Conservation (phyloP, 2,329 filamentous ascomycete species). For the Bipolaris cookei region DNA sequence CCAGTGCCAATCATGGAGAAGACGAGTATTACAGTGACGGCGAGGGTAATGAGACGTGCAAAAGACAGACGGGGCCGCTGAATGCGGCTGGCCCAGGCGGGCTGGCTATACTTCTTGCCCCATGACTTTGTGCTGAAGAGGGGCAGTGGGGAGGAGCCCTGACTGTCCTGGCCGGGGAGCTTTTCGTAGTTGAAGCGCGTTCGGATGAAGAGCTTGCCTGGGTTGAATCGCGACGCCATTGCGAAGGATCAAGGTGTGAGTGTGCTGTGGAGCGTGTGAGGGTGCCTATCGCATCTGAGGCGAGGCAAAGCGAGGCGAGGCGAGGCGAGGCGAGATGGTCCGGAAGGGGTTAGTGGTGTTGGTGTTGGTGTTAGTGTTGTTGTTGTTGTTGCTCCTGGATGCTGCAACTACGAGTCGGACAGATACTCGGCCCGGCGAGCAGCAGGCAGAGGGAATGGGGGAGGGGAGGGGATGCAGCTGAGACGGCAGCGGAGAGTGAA, state of each 20-base stretch:
- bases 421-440: constrained; percentile 23
- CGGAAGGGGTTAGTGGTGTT: constrained; percentile 7
- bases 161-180: constrained; percentile 52
- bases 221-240: constrained; percentile 52
- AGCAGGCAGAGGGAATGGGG: constrained; percentile 10
- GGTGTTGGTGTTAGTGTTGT: neutral
- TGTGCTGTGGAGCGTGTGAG: constrained; percentile 23
- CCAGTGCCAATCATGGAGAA: constrained; percentile 52
- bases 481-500: constrained; percentile 29
- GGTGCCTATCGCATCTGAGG: constrained; percentile 44
- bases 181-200: constrained; percentile 56
- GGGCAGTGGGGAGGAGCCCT: constrained; percentile 49
- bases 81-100: constrained; percentile 49
- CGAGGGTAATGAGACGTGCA: constrained; percentile 51
- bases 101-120: constrained; percentile 42
- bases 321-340: neutral
- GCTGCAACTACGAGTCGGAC: neutral
- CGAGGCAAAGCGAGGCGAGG: constrained; percentile 18
- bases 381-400: neutral
- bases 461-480: constrained; percentile 6
- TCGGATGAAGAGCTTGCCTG: constrained; percentile 53
- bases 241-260: constrained; percentile 19
- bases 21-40: constrained; percentile 50
- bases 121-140: constrained; percentile 49
- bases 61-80: constrained; percentile 52